phyloP scores from a whole-genome alignment of 2,329 filamentous ascomycete genomes.

The Stagonosporopsis cucurbitacearum region DNA sequence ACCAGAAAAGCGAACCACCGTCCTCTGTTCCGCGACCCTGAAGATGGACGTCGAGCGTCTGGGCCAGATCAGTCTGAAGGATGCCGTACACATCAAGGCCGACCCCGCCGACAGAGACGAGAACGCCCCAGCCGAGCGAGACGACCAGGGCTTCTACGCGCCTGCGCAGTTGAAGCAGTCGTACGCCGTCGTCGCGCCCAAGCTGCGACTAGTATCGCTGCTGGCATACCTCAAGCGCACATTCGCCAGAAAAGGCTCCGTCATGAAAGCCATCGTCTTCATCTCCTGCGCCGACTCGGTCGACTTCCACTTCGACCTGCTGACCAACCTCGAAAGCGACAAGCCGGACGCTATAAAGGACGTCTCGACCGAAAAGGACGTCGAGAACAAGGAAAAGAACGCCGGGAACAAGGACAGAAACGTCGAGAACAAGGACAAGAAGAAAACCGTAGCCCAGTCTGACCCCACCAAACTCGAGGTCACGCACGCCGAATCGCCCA shows the following conservation, averaged over 20 bases:
- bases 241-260: slow-evolving; percentile 85
- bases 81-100: slow-evolving; percentile 85
- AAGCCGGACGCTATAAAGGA: slow-evolving; percentile 32
- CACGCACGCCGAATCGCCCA: slow-evolving; percentile 72
- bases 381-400: slow-evolving; percentile 17
- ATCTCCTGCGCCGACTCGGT: slow-evolving; percentile 97
- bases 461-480: slow-evolving; percentile 51
- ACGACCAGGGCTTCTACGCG: slow-evolving; percentile 71
- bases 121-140: slow-evolving; percentile 52
- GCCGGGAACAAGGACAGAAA: slow-evolving; percentile 41
- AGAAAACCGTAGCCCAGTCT: slow-evolving; percentile 47
- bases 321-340: slow-evolving; percentile 58
- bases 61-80: slow-evolving; percentile 92
- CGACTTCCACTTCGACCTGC: slow-evolving; percentile 91
- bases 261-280: slow-evolving; percentile 97
- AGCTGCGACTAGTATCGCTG: slow-evolving; percentile 87
- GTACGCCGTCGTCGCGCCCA: slow-evolving; percentile 85
- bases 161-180: slow-evolving; percentile 94
- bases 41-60: slow-evolving; percentile 96
- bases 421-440: slow-evolving; percentile 37
- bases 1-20: slow-evolving; percentile 78
- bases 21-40: slow-evolving; percentile 96
- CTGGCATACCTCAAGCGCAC: slow-evolving; percentile 83
- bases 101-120: slow-evolving; percentile 62
- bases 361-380: slow-evolving; percentile 34